These are phyloP conservation scores for Trametes sp. DNA, from an alignment of 1,284 basidiomycete species.

Conservation along the genomic window DNA sequence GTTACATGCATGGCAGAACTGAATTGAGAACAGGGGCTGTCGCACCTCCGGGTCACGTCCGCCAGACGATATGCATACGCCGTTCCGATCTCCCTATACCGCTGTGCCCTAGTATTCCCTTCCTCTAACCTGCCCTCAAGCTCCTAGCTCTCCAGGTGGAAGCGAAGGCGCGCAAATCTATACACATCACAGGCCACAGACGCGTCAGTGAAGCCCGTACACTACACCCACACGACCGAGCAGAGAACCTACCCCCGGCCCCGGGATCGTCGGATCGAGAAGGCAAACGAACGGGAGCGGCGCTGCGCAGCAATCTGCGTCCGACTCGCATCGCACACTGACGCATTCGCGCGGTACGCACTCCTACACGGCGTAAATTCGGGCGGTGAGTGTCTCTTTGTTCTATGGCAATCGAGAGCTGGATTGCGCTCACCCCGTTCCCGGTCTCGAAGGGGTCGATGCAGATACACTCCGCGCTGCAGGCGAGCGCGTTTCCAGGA, in stretches of 20 bases:
- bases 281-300: conserved; percentile 13
- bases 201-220: too few species aligned
- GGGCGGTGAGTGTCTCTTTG: not conserved
- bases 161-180: conserved; percentile 8
- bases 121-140: not conserved
- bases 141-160: not conserved
- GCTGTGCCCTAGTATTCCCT: too few species aligned
- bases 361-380: too few species aligned
- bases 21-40: too few species aligned
- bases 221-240: too few species aligned
- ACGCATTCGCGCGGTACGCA: conserved; percentile 15
- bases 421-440: not conserved
- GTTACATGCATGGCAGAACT: too few species aligned
- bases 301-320: conserved; percentile 9
- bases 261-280: not conserved
- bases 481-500: not conserved
- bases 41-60: too few species aligned
- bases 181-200: not conserved
- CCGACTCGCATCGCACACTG: not conserved
- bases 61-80: too few species aligned
- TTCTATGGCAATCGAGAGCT: too few species aligned
- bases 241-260: not conserved
- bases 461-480: conserved; percentile 6
- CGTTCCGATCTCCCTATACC: too few species aligned
- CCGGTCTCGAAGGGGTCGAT: conserved; percentile 7